Evolutionary conservation across 257 asterid species (phyloP).

Genomic region (Cynanchum wilfordii): DNA sequence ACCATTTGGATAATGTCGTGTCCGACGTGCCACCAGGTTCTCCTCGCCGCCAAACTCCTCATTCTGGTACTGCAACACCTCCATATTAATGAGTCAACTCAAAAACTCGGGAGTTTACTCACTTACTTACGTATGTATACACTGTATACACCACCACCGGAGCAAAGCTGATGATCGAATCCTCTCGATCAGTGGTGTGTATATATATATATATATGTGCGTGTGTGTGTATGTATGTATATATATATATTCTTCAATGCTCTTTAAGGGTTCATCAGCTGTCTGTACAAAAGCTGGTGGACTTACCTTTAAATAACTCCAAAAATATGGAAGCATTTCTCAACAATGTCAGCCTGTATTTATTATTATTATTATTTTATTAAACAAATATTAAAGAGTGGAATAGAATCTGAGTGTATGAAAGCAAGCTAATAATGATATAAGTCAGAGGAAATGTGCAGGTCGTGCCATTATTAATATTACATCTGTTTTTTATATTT

Average conservation of each 20-base stretch:
- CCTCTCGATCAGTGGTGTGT: too few species aligned
- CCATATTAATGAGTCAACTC: constrained; percentile 4
- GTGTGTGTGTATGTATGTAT: too few species aligned
- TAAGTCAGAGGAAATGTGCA: neutral
- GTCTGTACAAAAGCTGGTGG: too few species aligned
- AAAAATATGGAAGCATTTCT: neutral
- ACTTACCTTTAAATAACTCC: neutral
- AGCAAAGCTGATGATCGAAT: too few species aligned
- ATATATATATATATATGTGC: too few species aligned
- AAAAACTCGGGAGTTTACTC: too few species aligned
- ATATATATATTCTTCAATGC: too few species aligned
- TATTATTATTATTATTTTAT: neutral
- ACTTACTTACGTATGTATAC: too few species aligned
- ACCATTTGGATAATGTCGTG: neutral
- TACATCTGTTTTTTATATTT: too few species aligned
- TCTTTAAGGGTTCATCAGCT: too few species aligned
- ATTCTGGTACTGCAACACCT: neutral
- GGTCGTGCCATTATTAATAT: neutral
- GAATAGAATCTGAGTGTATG: neutral
- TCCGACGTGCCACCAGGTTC: neutral
- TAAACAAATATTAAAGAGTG: neutral
- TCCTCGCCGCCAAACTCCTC: neutral
- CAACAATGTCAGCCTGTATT: neutral
- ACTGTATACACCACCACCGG: neutral
- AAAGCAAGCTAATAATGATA: neutral